phyloP scores from a whole-genome alignment of 345 rosid species.

The Raphanus sativus region DNA sequence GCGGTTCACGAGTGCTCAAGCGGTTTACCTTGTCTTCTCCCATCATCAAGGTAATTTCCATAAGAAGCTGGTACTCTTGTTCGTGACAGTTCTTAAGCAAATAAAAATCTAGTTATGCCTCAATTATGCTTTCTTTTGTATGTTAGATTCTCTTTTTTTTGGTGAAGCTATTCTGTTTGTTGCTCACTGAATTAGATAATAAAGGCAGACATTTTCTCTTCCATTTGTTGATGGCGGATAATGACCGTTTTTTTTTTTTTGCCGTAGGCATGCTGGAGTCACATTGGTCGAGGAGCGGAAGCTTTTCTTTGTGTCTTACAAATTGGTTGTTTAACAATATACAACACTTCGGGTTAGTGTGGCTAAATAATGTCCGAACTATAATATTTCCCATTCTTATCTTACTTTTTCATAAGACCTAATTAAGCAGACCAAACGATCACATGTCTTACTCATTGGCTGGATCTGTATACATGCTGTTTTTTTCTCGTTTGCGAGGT shows the following conservation, averaged over 20 bases:
- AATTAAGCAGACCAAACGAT: neutral
- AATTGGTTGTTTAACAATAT: slow-evolving; percentile 63
- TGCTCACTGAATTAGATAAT: slow-evolving; percentile 6
- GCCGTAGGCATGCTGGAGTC: slow-evolving; percentile 89
- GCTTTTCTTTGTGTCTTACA: slow-evolving; percentile 78
- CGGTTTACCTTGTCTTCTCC: slow-evolving; percentile 68
- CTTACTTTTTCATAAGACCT: neutral
- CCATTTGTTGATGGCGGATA: slow-evolving; percentile 11
- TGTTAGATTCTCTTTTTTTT: neutral
- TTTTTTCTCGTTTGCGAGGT: slow-evolving; percentile 9
- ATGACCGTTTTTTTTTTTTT: slow-evolving; percentile 18
- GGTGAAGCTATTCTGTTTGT: neutral
- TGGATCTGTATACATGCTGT: slow-evolving; percentile 17
- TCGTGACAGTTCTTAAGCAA: no score
- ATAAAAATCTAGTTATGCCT: neutral
- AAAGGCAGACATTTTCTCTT: neutral
- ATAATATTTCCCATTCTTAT: neutral
- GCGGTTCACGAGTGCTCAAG: slow-evolving; percentile 66
- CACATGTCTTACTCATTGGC: neutral
- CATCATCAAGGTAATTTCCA: slow-evolving; percentile 51
- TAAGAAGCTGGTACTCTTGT: neutral
- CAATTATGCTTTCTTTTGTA: slow-evolving; percentile 1
- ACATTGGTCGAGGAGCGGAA: slow-evolving; percentile 56
- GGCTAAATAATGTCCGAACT: slow-evolving; percentile 4
- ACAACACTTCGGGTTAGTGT: slow-evolving; percentile 71